Evolutionary conservation across 768 basidiomycete species (phyloP).

Genomic region (Hericium coralloides): DNA sequence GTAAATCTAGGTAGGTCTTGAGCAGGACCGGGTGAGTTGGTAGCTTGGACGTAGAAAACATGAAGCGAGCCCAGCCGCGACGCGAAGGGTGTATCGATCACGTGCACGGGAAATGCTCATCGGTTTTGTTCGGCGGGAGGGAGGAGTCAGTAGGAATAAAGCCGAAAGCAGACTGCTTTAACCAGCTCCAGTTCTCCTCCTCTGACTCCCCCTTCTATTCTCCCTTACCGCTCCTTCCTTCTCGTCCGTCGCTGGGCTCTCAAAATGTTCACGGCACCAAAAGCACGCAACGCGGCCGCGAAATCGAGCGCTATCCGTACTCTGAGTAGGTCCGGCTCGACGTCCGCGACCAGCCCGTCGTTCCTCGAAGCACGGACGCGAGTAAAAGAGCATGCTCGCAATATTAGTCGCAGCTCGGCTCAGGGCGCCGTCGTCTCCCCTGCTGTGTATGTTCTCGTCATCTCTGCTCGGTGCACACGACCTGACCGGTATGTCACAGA

Average conservation of each 20-base stretch:
- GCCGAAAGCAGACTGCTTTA: background rate
- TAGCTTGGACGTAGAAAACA: background rate
- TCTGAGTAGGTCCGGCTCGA: conserved; percentile 43
- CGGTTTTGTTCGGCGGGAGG: conserved; percentile 15
- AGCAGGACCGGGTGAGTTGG: no score
- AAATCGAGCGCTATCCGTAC: conserved; percentile 25
- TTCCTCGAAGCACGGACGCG: conserved; percentile 77
- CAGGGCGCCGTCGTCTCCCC: conserved; percentile 55
- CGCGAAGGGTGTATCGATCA: background rate
- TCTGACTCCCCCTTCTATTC: background rate
- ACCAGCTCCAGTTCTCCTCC: background rate
- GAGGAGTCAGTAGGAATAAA: conserved; percentile 1
- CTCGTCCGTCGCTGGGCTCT: no score
- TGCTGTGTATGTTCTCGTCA: conserved; percentile 38
- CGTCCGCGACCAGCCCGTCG: conserved; percentile 35
- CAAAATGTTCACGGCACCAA: conserved; percentile 34
- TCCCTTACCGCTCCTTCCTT: background rate
- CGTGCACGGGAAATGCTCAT: background rate
- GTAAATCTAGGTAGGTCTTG: no score
- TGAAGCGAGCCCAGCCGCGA: background rate
- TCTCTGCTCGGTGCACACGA: background rate
- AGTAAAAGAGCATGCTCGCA: conserved; percentile 68
- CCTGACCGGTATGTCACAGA: conserved; percentile 25
- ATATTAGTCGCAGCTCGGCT: conserved; percentile 60
- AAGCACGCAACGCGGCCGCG: conserved; percentile 35